These are phyloP conservation scores for Colletotrichum sansevieriae DNA, from an alignment of 2,329 filamentous ascomycete species.

Conservation along the genomic window DNA sequence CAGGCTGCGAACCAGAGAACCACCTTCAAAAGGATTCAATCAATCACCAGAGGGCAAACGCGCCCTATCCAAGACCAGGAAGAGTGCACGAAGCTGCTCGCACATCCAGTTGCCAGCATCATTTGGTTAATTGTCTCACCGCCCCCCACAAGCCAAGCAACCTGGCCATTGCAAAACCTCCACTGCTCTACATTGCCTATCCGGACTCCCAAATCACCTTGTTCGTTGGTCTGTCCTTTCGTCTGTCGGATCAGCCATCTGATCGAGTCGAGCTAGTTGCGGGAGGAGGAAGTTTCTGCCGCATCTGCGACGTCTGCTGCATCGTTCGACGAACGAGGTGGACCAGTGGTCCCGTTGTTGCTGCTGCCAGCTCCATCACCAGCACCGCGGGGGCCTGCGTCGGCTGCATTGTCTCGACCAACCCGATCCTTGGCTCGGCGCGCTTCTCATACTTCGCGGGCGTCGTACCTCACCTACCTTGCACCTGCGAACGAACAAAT, in stretches of 20 bases:
- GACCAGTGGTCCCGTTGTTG: constrained; percentile 23
- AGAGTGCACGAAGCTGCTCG: constrained; percentile 28
- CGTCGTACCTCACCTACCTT: constrained; percentile 39
- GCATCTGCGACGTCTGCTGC: constrained; percentile 33
- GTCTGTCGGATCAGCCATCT: constrained; percentile 20
- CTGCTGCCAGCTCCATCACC: constrained; percentile 25
- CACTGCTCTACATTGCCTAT: constrained; percentile 9
- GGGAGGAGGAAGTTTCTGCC: constrained; percentile 12
- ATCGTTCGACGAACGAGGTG: constrained; percentile 11
- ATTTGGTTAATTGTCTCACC: constrained; percentile 32
- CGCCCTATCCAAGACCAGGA: constrained; percentile 22
- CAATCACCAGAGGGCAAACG: constrained; percentile 36
- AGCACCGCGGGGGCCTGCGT: constrained; percentile 24
- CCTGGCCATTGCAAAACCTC: constrained; percentile 3
- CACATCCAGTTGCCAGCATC: constrained; percentile 35
- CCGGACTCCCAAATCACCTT: constrained; percentile 13
- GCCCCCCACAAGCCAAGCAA: constrained; percentile 27
- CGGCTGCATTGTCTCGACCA: constrained; percentile 30
- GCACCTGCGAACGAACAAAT: constrained; percentile 31
- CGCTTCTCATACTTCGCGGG: constrained; percentile 35
- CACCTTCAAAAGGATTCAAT: constrained; percentile 12
- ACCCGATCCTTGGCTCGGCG: constrained; percentile 30
- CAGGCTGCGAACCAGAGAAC: constrained; percentile 23
- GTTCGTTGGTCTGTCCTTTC: not conserved
- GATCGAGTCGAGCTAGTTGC: constrained; percentile 13